Evolutionary conservation across 495 filamentous ascomycete species (phyloP).

Genomic region (Daldinia decipiens): DNA sequence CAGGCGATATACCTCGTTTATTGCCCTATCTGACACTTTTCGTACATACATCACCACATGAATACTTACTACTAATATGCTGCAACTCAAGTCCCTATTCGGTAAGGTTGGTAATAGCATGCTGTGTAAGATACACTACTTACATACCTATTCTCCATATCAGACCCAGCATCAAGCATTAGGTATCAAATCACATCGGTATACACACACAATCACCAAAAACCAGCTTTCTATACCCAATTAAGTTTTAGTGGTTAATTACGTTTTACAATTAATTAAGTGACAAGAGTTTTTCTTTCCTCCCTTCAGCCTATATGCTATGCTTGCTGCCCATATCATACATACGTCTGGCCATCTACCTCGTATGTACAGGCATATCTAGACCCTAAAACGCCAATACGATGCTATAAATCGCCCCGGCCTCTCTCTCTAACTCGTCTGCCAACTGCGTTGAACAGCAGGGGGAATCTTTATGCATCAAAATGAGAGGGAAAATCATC

Average conservation of each 20-base stretch:
- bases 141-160: too few relatives aligned
- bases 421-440: background rate
- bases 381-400: background rate
- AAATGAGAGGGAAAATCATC: conserved; percentile 1
- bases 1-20: background rate
- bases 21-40: too few relatives aligned
- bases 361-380: background rate
- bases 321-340: background rate
- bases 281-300: conserved; percentile 1
- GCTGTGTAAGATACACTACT: too few relatives aligned
- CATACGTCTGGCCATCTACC: background rate
- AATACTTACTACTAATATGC: background rate
- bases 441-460: background rate
- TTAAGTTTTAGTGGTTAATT: background rate
- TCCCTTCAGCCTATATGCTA: background rate
- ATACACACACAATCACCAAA: background rate
- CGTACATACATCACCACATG: too few relatives aligned
- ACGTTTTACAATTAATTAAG: conserved; percentile 3
- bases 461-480: background rate
- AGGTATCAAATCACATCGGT: too few relatives aligned
- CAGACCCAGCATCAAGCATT: too few relatives aligned
- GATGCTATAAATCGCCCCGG: background rate
- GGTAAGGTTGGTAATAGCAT: too few relatives aligned
- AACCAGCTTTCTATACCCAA: background rate
- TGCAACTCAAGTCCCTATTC: too few relatives aligned